Evolutionary conservation across 1,139 yeast genomes (phyloP).

Genomic region (Hemisphaericaspora lyxosophila): DNA sequence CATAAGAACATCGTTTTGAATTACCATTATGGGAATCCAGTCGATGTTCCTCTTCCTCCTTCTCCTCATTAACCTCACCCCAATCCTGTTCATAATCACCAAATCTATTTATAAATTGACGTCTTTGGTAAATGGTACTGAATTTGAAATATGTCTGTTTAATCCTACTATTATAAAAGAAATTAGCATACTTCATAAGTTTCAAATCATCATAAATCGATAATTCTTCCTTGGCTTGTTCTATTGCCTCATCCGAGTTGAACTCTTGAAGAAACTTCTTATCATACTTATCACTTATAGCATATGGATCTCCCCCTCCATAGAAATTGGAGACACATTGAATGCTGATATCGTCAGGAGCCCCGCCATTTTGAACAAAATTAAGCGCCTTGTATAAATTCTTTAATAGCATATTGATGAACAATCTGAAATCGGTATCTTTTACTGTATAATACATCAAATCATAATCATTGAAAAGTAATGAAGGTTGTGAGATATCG

Average conservation of each 20-base stretch:
- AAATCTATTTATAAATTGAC: constrained; percentile 47
- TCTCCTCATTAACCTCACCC: constrained; percentile 19
- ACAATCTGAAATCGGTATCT: constrained; percentile 42
- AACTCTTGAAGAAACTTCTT: constrained; percentile 13
- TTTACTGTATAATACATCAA: constrained; percentile 41
- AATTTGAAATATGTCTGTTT: constrained; percentile 46
- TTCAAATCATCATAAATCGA: constrained; percentile 15
- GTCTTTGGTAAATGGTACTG: constrained; percentile 46
- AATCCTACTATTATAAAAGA: constrained; percentile 36
- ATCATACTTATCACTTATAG: constrained; percentile 27
- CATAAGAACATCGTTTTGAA: constrained; percentile 31
- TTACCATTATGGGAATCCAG: background rate
- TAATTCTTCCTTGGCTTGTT: background rate
- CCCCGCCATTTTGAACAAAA: constrained; percentile 33
- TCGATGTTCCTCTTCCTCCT: constrained; percentile 14
- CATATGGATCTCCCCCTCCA: constrained; percentile 35
- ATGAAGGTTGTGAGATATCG: constrained; percentile 50
- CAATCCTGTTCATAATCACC: constrained; percentile 43
- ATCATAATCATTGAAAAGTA: constrained; percentile 45
- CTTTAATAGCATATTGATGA: constrained; percentile 44
- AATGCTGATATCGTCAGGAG: constrained; percentile 18
- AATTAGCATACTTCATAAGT: constrained; percentile 29
- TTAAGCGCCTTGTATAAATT: constrained; percentile 44
- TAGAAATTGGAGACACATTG: constrained; percentile 19
- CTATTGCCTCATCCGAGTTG: background rate